Evolutionary conservation across 75 land plant species (phyloP).

Genomic region (Pinus albicaulis): DNA sequence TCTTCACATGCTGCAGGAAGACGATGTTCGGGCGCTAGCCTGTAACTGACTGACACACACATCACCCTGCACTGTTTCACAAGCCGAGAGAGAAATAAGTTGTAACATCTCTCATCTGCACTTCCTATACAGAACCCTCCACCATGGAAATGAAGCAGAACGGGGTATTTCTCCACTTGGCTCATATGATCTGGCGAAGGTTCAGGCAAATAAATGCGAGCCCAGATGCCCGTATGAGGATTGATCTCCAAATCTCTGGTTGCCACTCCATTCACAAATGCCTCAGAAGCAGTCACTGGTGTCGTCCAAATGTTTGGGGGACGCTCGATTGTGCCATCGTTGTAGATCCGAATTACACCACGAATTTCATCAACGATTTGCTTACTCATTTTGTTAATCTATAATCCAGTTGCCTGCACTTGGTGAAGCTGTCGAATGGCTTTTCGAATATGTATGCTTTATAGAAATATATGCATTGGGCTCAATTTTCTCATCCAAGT

Average conservation of each 20-base stretch:
- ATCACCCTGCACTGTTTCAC: slow-evolving; percentile 15
- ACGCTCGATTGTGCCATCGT: slow-evolving; percentile 47
- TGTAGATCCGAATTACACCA: slow-evolving; percentile 32
- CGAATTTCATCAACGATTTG: slow-evolving; percentile 33
- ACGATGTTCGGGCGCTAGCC: slow-evolving; percentile 38
- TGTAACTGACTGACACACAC: slow-evolving; percentile 34
- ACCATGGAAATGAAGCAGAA: slow-evolving; percentile 40
- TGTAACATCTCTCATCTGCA: slow-evolving; percentile 3
- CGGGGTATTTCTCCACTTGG: slow-evolving; percentile 15
- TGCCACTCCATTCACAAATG: slow-evolving; percentile 11
- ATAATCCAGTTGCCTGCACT: no score
- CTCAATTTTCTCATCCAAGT: no score
- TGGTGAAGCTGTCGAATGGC: no score
- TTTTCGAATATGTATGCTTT: no score
- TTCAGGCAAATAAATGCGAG: slow-evolving; percentile 51
- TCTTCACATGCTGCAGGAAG: slow-evolving; percentile 42
- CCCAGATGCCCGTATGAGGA: slow-evolving; percentile 36
- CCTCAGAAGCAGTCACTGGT: slow-evolving; percentile 13
- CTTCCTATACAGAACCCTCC: slow-evolving; percentile 26
- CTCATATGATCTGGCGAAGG: not conserved
- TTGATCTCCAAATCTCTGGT: slow-evolving; percentile 48
- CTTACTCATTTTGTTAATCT: not conserved
- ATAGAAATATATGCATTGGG: no score
- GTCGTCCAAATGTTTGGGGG: slow-evolving; percentile 6
- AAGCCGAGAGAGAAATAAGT: slow-evolving; percentile 16